Conservation (phyloP, 345 rosid species). For the Murraya paniculata region DNA sequence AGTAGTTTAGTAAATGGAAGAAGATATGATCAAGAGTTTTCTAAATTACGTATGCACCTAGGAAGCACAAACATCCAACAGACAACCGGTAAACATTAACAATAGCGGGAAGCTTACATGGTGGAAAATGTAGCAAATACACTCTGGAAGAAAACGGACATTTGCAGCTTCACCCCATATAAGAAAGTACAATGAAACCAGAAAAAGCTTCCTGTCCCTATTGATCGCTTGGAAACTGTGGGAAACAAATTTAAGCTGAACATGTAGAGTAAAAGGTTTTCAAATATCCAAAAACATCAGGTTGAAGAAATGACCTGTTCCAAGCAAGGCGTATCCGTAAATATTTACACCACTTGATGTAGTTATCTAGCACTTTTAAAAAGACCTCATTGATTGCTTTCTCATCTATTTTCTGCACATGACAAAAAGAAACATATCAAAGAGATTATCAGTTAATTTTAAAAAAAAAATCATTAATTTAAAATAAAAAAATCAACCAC, state of each 20-base stretch:
- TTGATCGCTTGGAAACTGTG: constrained; percentile 81
- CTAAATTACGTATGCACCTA: background rate
- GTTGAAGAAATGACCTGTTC: constrained; percentile 59
- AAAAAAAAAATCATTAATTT: background rate
- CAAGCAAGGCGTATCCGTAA: constrained; percentile 74
- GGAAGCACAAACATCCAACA: background rate
- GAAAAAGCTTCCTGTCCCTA: constrained; percentile 86
- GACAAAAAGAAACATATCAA: constrained; percentile 6
- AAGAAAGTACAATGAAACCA: constrained; percentile 87
- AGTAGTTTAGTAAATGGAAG: background rate
- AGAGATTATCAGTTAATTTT: constrained; percentile 6
- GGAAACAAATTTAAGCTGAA: constrained; percentile 17
- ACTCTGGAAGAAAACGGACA: constrained; percentile 97
- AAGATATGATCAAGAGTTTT: background rate
- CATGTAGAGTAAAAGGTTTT: constrained; percentile 13
- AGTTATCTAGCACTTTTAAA: constrained; percentile 85
- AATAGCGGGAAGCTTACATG: constrained; percentile 50
- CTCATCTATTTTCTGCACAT: constrained; percentile 83
- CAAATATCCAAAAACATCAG: constrained; percentile 15
- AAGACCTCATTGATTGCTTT: constrained; percentile 90
- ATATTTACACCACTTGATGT: constrained; percentile 97
- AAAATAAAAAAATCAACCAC: no score
- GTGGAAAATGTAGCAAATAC: constrained; percentile 96
- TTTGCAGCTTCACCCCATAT: constrained; percentile 99
- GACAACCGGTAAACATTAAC: background rate